Evolutionary conservation across 1,139 yeast genomes (phyloP).

Genomic region (Taiozyma sp.): DNA sequence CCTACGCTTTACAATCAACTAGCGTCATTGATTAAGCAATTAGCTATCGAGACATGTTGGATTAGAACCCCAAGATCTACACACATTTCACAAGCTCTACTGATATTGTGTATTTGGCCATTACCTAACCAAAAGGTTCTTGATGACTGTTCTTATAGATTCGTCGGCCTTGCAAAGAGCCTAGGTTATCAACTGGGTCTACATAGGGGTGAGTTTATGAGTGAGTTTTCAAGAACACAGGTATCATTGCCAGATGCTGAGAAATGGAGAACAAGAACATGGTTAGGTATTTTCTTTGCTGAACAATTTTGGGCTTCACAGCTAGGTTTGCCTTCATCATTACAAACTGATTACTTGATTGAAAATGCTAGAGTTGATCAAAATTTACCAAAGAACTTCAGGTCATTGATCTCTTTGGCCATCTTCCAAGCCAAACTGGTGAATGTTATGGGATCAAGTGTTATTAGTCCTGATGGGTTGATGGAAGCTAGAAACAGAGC

Average conservation of each 20-base stretch:
- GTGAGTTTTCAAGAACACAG: conserved; percentile 87
- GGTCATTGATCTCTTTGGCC: conserved; percentile 67
- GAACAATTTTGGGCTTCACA: conserved; percentile 92
- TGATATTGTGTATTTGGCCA: conserved; percentile 87
- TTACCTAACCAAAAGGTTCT: conserved; percentile 87
- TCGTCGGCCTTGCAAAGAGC: conserved; percentile 80
- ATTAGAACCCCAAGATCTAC: conserved; percentile 90
- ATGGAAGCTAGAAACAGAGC: conserved; percentile 82
- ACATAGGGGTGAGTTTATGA: conserved; percentile 87
- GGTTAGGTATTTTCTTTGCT: conserved; percentile 83
- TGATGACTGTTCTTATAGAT: conserved; percentile 88
- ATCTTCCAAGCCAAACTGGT: conserved; percentile 83
- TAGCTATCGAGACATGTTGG: conserved; percentile 94
- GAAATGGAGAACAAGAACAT: conserved; percentile 89
- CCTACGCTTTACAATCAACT: conserved; percentile 75
- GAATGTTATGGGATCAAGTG: conserved; percentile 83
- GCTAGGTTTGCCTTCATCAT: conserved; percentile 82
- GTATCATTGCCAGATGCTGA: conserved; percentile 87
- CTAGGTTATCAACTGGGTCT: conserved; percentile 86
- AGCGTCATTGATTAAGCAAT: conserved; percentile 73
- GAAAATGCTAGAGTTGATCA: conserved; percentile 73
- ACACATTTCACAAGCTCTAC: conserved; percentile 83
- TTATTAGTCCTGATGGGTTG: conserved; percentile 85
- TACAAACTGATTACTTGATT: conserved; percentile 76
- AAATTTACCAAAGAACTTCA: conserved; percentile 61